Evolutionary conservation across 805 yeast genomes (phyloP).

Genomic region (Diddensiella caesifluorescens): DNA sequence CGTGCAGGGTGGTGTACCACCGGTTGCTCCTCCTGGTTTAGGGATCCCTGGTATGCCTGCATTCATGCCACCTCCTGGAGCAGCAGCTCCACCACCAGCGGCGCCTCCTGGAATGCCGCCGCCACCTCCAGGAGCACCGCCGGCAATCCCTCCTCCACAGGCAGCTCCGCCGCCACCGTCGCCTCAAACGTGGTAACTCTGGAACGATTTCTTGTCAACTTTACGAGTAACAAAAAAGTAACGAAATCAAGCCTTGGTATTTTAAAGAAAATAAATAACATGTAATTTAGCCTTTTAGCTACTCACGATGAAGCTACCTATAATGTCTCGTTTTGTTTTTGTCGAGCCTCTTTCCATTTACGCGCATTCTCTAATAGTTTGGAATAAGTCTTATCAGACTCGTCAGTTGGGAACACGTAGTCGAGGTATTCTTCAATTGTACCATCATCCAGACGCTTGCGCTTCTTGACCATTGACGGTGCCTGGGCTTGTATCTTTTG

Average conservation of each 20-base stretch:
- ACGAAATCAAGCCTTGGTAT: too few species aligned
- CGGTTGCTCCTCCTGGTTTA: conserved; percentile 30
- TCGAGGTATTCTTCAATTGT: conserved; percentile 51
- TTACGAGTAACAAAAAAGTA: too few species aligned
- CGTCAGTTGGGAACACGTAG: conserved; percentile 65
- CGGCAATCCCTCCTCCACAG: conserved; percentile 21
- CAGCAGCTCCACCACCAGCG: conserved; percentile 14
- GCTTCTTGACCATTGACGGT: conserved; percentile 50
- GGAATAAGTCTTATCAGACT: conserved; percentile 23
- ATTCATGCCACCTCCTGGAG: conserved; percentile 3
- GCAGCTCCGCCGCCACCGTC: conserved; percentile 13
- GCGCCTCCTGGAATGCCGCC: conserved; percentile 13
- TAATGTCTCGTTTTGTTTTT: too few species aligned
- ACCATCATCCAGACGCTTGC: conserved; percentile 40
- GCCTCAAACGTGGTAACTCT: too few species aligned
- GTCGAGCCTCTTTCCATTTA: conserved; percentile 43
- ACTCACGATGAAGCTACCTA: too few species aligned
- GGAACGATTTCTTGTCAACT: too few species aligned
- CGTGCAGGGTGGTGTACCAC: conserved; percentile 30
- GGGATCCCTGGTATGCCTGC: conserved; percentile 14
- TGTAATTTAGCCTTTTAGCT: too few species aligned
- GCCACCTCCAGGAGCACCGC: conserved; percentile 22
- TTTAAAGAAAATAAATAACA: too few species aligned
- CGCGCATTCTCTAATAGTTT: conserved; percentile 45
- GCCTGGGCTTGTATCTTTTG: conserved; percentile 39